Evolutionary conservation across 768 basidiomycete genomes (phyloP), one percentile per base, ranked within the genome.

Genomic region (Auricularia sp.): DNA sequence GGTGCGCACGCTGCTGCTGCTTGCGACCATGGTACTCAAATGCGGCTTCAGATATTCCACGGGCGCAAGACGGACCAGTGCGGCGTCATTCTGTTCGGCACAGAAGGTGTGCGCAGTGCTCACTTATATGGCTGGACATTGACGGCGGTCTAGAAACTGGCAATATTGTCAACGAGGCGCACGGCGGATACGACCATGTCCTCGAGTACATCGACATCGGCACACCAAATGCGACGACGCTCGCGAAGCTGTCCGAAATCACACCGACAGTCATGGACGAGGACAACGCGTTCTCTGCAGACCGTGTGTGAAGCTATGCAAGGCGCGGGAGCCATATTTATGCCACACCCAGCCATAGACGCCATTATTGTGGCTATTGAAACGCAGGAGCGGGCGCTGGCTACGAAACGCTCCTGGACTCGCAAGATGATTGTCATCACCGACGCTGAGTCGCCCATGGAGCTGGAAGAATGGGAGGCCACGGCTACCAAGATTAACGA

Each of bases 31-130:
- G 36, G 29, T 39, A 14, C 29, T 66, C 36, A 44, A 2, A 21
- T 16, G 45, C 24, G 18, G 63, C 62, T 56, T 34, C 65, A 98
- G 95, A 94, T 98, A 68, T 94, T 87, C 72, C 85, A 90, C 68
- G 90, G 88, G 14, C 82, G 95, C 51, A 97, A 96, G 78, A 98
- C 95, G 10, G 95, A 96, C 71, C 87, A 92, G 71, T 92, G 93
- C 72, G 92, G 93, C n/a, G 84, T 98, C 35, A 82, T 97, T 59
- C 75, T 88, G 2, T 94, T 93, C 70, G 95, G 92, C n/a, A 85
- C 88, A 2, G 86, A 92, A 74, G 84, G 93, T 84, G 47, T 68
- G n/a, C 18, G 18, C 18, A 6, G 21, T 51, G 6, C 16, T 51
- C 47, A 8, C 1, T 24, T 80, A 68, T 56, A 36, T 56, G 10